phyloP scores from a whole-genome alignment of 2,329 filamentous ascomycete species.

The Grosmannia penicillata region DNA sequence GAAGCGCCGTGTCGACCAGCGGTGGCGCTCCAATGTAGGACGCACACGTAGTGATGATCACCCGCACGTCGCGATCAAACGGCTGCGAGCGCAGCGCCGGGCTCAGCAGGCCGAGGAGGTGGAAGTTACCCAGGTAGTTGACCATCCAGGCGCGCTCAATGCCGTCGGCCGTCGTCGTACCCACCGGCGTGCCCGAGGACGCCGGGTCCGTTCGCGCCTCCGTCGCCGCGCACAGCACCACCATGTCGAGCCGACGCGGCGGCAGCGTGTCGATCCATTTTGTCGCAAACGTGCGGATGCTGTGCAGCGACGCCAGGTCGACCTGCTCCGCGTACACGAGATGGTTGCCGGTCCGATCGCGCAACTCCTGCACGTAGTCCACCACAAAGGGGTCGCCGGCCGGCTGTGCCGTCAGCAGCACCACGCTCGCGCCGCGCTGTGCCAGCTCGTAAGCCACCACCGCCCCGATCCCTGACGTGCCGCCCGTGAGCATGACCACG shows the following conservation, averaged over 20 bases:
- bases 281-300: slow-evolving; percentile 83
- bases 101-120: slow-evolving; percentile 78
- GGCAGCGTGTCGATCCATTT: slow-evolving; percentile 97
- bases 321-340: slow-evolving; percentile 93
- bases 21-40: slow-evolving; percentile 71
- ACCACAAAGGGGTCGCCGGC: slow-evolving; percentile 76
- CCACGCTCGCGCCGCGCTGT: slow-evolving; percentile 69
- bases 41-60: slow-evolving; percentile 76
- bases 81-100: slow-evolving; percentile 85
- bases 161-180: slow-evolving; percentile 53
- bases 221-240: slow-evolving; percentile 67
- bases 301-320: slow-evolving; percentile 76
- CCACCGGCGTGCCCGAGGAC: slow-evolving; percentile 42
- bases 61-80: slow-evolving; percentile 79
- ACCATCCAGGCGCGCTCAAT: slow-evolving; percentile 85
- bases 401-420: slow-evolving; percentile 73
- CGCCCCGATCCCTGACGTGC: slow-evolving; percentile 84
- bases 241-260: slow-evolving; percentile 74
- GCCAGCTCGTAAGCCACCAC: slow-evolving; percentile 62
- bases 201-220: slow-evolving; percentile 30
- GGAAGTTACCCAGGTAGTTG: slow-evolving; percentile 93
- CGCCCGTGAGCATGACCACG: slow-evolving; percentile 85
- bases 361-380: slow-evolving; percentile 83
- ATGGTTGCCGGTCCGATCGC: slow-evolving; percentile 61
- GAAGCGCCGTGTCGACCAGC: slow-evolving; percentile 31